phyloP scores from a whole-genome alignment of 1,139 yeast species.

The Candida labiduridarum region DNA sequence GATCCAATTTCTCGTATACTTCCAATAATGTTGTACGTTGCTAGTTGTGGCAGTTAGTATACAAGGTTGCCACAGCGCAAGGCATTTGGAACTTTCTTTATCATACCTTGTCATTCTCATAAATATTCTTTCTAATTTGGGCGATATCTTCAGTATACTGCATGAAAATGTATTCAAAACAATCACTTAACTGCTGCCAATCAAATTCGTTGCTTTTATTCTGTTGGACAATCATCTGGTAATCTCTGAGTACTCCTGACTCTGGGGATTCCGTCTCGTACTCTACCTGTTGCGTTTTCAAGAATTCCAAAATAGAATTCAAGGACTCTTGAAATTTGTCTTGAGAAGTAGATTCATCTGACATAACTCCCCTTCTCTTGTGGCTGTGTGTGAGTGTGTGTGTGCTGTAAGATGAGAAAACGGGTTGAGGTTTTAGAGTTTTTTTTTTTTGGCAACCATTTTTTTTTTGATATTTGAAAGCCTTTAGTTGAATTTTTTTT shows the following conservation, averaged over 20 bases:
- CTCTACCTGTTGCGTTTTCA: neutral
- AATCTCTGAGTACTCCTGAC: neutral
- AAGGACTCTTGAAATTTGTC: neutral
- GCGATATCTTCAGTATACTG: slow-evolving; percentile 20
- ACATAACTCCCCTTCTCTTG: neutral
- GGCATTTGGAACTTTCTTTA: neutral
- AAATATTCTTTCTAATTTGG: slow-evolving; percentile 19
- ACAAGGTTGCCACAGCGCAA: neutral
- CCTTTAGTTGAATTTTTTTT: neutral
- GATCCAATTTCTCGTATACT: slow-evolving; percentile 22
- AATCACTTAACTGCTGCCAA: slow-evolving; percentile 20
- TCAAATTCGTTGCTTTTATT: slow-evolving; percentile 14
- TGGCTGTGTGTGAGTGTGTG: too few relatives aligned
- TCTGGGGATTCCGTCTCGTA: neutral
- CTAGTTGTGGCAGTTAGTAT: slow-evolving; percentile 5
- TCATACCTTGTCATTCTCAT: slow-evolving; percentile 20
- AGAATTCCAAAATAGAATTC: slow-evolving; percentile 5
- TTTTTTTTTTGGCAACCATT: neutral
- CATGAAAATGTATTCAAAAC: slow-evolving; percentile 20
- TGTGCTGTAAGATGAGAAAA: neutral
- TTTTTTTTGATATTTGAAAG: neutral
- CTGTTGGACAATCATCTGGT: neutral
- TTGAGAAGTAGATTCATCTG: neutral
- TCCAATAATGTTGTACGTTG: slow-evolving; percentile 23
- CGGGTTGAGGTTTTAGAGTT: neutral